Evolutionary conservation across 805 yeast species (phyloP), one percentile per base, ranked within the genome.

Genomic region (Metschnikowia baotianmanensis): DNA sequence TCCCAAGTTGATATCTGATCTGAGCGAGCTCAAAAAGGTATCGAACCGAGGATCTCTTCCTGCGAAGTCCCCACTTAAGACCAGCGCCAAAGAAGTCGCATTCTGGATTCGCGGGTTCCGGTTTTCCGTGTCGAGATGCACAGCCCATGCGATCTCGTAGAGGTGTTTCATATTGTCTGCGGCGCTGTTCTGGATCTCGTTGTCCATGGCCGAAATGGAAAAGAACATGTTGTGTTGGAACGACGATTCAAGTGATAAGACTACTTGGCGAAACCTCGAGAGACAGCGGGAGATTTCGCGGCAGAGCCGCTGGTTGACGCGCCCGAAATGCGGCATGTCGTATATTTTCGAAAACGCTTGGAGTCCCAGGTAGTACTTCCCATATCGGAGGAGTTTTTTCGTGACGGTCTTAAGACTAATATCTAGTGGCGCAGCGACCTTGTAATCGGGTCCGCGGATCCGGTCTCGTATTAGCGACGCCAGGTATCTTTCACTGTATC

Each of bases 291-390:
- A 28, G 15, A 89, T 71, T 29, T 78, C 78, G 38, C 64, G 71
- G 45, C 93, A 86, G 6, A 93, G 63, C 3, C 85, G 75, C 51
- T 89, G 96, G 39, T 84, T 71, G 1, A 85, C 82, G 38, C 76
- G 74, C 0, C 99, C 99, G 55, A 76, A 79, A 17, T 57, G 55
- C 4, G 68, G 65, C 19, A 66, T 65, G 47, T 81, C 68, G 61
- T 83, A 87, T 13, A 63, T 52, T 46, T 83, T 86, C 3, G 78
- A 67, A 53, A 87, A 89, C 11, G 76, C 67, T 7, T 60, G 59
- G 38, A 93, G 64, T 1, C 82, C 77, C 20, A 72, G 65, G 55
- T 76, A 85, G 58, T 74, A 72, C 47, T 80, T 80, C 0, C 96
- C 96, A 33, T 74, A 65, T 35, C 70, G 72, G 10, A 78, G 72